These are phyloP conservation scores for Cladophialophora immunda DNA, from an alignment of 2,329 filamentous ascomycete species.

Conservation along the genomic window DNA sequence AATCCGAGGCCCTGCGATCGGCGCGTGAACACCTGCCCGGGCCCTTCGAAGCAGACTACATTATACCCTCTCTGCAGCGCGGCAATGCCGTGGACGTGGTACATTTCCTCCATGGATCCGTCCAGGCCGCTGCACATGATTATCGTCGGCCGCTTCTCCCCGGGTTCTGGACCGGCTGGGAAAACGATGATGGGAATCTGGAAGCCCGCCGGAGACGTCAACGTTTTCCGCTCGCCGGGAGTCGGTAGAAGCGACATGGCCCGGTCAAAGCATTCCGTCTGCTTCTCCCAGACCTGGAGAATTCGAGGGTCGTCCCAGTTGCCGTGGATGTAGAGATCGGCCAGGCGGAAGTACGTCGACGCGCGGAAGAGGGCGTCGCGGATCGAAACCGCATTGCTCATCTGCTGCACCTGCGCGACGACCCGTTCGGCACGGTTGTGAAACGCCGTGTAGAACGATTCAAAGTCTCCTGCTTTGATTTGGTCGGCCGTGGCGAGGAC, in stretches of 20 bases:
- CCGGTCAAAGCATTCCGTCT: constrained; percentile 50
- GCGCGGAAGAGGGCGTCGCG: constrained; percentile 50
- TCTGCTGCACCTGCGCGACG: constrained; percentile 13
- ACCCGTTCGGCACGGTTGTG: constrained; percentile 26
- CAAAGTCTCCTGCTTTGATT: constrained; percentile 38
- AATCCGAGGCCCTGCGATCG: constrained; percentile 55
- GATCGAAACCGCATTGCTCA: constrained; percentile 22
- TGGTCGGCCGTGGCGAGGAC: constrained; percentile 34
- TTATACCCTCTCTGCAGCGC: constrained; percentile 55
- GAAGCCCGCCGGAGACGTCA: constrained; percentile 46
- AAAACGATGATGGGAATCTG: constrained; percentile 51
- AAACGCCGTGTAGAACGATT: constrained; percentile 30
- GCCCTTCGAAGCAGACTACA: constrained; percentile 57
- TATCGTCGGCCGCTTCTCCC: constrained; percentile 48
- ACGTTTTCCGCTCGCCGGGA: constrained; percentile 47
- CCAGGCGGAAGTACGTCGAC: constrained; percentile 53
- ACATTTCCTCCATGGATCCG: constrained; percentile 55
- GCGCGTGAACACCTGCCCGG: constrained; percentile 54
- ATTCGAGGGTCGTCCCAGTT: constrained; percentile 55
- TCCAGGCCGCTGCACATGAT: constrained; percentile 55
- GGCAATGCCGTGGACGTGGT: constrained; percentile 48
- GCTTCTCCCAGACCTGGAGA: constrained; percentile 49
- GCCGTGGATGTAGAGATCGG: constrained; percentile 54
- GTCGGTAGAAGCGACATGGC: constrained; percentile 49
- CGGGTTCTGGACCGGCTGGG: constrained; percentile 34